Conservation (phyloP, 2,329 filamentous ascomycete species). For the Colletotrichum paranaense region DNA sequence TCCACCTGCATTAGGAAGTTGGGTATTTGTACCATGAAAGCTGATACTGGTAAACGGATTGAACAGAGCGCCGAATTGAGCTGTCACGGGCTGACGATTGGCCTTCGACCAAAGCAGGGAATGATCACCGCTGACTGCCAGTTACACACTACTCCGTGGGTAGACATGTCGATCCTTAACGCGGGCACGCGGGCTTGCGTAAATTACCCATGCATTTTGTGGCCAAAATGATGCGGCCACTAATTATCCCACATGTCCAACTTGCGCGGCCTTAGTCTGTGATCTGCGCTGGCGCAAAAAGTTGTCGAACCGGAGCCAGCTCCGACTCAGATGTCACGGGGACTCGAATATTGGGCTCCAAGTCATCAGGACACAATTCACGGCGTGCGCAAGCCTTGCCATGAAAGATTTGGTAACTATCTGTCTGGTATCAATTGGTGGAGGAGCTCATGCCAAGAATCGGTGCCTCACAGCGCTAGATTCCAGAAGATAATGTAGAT, state of each 20-base stretch:
- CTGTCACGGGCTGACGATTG: background rate
- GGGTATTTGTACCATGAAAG: background rate
- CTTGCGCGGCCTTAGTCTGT: background rate
- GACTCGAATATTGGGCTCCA: background rate
- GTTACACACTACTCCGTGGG: background rate
- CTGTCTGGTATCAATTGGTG: background rate
- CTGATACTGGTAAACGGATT: background rate
- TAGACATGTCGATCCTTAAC: background rate
- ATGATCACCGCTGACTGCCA: conserved; percentile 6
- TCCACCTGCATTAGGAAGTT: background rate
- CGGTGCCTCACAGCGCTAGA: background rate
- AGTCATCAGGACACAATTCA: background rate
- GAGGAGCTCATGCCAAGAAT: background rate
- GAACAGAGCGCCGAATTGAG: background rate
- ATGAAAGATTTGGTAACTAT: too few species aligned
- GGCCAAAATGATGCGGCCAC: background rate
- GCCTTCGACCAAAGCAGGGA: background rate
- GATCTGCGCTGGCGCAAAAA: background rate
- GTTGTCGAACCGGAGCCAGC: conserved; percentile 2
- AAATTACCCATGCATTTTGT: background rate
- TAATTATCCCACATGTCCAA: background rate
- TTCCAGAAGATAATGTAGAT: background rate
- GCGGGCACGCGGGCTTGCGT: background rate
- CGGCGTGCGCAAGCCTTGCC: too few species aligned
- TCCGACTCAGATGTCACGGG: background rate